Percentiles rank a stretch among this genome's conserved stretches.
Conservation (phyloP, 352 stramenopile genomes). For the Phytophthora pistaciae region DNA sequence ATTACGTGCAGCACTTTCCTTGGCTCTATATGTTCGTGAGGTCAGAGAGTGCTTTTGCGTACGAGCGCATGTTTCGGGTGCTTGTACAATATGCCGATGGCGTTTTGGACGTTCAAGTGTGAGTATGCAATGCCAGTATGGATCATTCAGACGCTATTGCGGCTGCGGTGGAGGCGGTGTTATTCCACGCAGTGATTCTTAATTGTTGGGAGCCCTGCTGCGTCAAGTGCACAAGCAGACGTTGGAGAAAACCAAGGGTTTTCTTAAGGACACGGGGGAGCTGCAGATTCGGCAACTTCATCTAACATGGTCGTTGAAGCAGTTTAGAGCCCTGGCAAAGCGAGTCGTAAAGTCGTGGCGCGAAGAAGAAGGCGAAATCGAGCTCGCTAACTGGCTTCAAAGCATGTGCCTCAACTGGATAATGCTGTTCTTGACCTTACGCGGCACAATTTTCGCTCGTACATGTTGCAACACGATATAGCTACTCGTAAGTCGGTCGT, state of each 20-base stretch:
- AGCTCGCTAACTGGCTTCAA: constrained; percentile 2
- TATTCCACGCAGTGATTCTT: constrained; percentile 1
- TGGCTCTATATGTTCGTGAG: constrained; percentile 23
- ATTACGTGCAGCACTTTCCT: constrained; percentile 12
- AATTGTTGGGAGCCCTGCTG: constrained; percentile 13
- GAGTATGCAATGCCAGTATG: background rate
- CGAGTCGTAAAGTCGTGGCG: background rate
- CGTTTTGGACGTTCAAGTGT: background rate
- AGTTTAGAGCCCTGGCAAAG: constrained; percentile 9
- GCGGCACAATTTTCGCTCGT: no score
- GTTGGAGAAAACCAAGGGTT: background rate
- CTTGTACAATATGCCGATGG: background rate
- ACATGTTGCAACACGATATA: no score
- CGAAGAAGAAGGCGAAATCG: background rate
- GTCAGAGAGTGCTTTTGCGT: background rate
- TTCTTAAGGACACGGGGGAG: background rate
- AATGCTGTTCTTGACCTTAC: no score
- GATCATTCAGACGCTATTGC: constrained; percentile 2
- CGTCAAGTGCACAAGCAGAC: background rate
- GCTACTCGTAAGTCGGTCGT: no score
- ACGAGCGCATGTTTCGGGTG: constrained; percentile 1
- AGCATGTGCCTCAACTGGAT: no score
- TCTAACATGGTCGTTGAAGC: background rate
- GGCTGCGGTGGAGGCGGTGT: constrained; percentile 3
- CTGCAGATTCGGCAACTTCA: background rate